Evolutionary conservation across 768 basidiomycete species (phyloP).

Genomic region (Suillus clintonianus): DNA sequence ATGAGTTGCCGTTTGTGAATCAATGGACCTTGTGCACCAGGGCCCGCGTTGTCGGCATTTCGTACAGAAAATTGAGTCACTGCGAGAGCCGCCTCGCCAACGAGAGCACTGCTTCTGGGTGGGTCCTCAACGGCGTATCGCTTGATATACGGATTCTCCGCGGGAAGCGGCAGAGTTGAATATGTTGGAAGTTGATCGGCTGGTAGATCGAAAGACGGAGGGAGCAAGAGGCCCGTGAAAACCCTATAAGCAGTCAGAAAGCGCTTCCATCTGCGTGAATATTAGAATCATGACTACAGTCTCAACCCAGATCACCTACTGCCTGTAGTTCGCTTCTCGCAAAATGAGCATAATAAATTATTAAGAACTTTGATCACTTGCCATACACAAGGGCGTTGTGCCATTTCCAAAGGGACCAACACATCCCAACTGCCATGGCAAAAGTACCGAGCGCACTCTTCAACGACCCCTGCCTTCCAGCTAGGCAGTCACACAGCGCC

Average conservation of each 20-base stretch:
- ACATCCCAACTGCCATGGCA: conserved; percentile 21
- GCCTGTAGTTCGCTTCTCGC: conserved; percentile 7
- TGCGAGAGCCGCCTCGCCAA: neutral
- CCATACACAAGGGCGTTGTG: conserved; percentile 44
- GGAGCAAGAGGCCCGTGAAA: conserved; percentile 35
- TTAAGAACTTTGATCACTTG: conserved; percentile 16
- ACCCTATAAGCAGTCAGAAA: conserved; percentile 42
- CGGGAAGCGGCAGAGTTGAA: conserved; percentile 40
- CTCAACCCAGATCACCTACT: neutral
- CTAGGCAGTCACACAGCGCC: neutral
- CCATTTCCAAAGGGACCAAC: conserved; percentile 44
- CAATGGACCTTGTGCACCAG: neutral
- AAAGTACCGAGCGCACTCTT: conserved; percentile 15
- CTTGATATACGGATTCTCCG: conserved; percentile 45
- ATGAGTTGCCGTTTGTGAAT: conserved; percentile 31
- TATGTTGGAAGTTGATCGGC: conserved; percentile 34
- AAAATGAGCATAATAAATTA: neutral
- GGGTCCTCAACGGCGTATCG: conserved; percentile 13
- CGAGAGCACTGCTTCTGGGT: no score
- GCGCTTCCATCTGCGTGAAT: conserved; percentile 24
- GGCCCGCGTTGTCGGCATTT: neutral
- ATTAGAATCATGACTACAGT: neutral
- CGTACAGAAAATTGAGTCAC: neutral
- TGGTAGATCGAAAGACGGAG: conserved; percentile 16
- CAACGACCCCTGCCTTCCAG: neutral